Evolutionary conservation across 1,284 basidiomycete species (phyloP).

Genomic region (Dichomitus squalens): DNA sequence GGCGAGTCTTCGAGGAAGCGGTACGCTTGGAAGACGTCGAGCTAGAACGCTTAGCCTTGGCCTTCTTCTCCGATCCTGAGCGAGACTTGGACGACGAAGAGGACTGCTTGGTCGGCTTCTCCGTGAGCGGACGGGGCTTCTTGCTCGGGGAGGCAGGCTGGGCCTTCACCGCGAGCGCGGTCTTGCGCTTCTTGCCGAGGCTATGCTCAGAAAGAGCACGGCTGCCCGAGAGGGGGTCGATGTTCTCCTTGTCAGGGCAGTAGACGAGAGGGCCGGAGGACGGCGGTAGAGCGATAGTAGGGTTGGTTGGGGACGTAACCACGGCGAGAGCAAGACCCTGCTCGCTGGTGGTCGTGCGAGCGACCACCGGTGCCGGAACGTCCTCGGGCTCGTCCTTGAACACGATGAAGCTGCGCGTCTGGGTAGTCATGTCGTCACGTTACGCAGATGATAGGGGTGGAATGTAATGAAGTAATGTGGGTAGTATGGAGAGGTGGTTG

Average conservation of each 20-base stretch:
- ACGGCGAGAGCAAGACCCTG: neutral
- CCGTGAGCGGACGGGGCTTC: slow-evolving; percentile 53
- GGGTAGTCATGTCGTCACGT: slow-evolving; percentile 39
- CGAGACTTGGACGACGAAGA: slow-evolving; percentile 14
- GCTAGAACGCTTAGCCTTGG: slow-evolving; percentile 20
- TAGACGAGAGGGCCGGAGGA: slow-evolving; percentile 37
- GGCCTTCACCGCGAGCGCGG: slow-evolving; percentile 56
- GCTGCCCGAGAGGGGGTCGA: slow-evolving; percentile 71
- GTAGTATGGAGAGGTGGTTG: slow-evolving; percentile 1
- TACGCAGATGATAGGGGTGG: neutral
- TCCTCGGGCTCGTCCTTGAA: slow-evolving; percentile 53
- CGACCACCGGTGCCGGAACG: neutral
- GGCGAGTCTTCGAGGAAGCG: slow-evolving; percentile 21
- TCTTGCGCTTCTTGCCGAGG: slow-evolving; percentile 65
- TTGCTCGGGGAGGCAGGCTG: slow-evolving; percentile 42
- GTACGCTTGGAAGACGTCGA: slow-evolving; percentile 19
- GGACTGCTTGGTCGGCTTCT: slow-evolving; percentile 37
- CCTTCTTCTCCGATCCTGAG: slow-evolving; percentile 22
- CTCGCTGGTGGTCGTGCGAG: slow-evolving; percentile 5
- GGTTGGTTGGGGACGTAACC: slow-evolving; percentile 8
- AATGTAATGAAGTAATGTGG: slow-evolving; percentile 1
- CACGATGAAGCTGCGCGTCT: slow-evolving; percentile 62
- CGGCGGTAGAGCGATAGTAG: slow-evolving; percentile 14
- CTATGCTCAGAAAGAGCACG: slow-evolving; percentile 41
- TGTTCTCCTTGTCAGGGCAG: slow-evolving; percentile 71